These are phyloP conservation scores for Colletotrichum godetiae DNA, from an alignment of 2,329 filamentous ascomycete genomes.

Conservation along the genomic window DNA sequence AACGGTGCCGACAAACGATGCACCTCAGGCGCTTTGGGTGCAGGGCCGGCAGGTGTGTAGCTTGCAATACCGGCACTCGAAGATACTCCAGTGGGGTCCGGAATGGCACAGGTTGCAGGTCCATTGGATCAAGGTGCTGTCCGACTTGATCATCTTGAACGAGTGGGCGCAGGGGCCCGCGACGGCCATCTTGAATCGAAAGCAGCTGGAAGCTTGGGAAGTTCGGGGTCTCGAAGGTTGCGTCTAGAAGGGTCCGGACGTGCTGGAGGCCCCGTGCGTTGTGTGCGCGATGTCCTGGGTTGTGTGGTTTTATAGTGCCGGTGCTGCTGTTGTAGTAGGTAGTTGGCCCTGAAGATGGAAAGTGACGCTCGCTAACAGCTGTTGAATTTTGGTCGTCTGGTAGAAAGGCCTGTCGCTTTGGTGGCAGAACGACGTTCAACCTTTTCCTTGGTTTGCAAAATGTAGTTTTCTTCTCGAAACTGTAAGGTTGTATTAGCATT, in stretches of 20 bases:
- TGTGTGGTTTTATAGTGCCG: background rate
- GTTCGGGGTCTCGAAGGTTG: background rate
- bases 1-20: slow-evolving; percentile 11
- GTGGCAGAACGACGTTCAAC: background rate
- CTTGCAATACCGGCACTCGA: slow-evolving; percentile 76
- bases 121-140: slow-evolving; percentile 74
- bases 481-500: slow-evolving; percentile 2
- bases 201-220: background rate
- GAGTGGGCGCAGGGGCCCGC: slow-evolving; percentile 69
- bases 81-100: slow-evolving; percentile 76
- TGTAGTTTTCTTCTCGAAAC: background rate
- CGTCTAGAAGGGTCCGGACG: background rate
- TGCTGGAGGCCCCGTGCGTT: slow-evolving; percentile 13
- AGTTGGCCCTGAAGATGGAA: background rate
- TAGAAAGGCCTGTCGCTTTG: background rate
- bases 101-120: slow-evolving; percentile 72
- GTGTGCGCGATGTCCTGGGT: background rate
- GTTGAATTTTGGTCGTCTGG: background rate
- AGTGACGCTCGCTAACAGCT: background rate
- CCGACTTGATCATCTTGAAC: slow-evolving; percentile 75
- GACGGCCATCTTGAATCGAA: slow-evolving; percentile 58
- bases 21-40: slow-evolving; percentile 54
- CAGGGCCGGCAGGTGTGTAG: slow-evolving; percentile 72
- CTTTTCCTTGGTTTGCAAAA: background rate
- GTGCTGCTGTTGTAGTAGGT: background rate